phyloP scores from a whole-genome alignment of 148 eudicot genomes.

The Rhododendron ovatum region DNA sequence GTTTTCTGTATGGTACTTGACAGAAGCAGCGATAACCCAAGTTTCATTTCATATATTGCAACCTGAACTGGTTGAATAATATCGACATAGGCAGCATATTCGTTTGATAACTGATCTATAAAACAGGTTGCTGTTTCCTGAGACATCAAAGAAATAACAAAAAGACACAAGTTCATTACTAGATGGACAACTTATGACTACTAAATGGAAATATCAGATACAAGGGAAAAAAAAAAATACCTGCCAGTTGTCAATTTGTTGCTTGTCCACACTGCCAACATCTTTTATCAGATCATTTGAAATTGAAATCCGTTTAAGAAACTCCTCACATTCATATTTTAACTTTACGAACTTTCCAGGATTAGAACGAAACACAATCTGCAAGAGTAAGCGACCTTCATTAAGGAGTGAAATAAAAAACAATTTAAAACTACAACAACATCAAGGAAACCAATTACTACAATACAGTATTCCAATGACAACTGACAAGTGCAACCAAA shows the following conservation, averaged over 20 bases:
- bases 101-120: slow-evolving; percentile 66
- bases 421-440: background rate
- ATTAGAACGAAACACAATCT: slow-evolving; percentile 78
- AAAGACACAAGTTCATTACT: background rate
- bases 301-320: slow-evolving; percentile 29
- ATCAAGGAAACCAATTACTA: background rate
- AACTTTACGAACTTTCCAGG: slow-evolving; percentile 61
- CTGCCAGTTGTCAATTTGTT: slow-evolving; percentile 63
- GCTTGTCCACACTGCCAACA: slow-evolving; percentile 16
- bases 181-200: background rate
- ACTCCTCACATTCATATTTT: slow-evolving; percentile 64
- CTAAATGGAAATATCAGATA: background rate
- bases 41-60: slow-evolving; percentile 86
- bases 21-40: slow-evolving; percentile 66
- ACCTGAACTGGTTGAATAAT: slow-evolving; percentile 82
- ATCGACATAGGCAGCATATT: slow-evolving; percentile 60
- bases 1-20: slow-evolving; percentile 46
- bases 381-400: background rate
- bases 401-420: background rate
- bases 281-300: slow-evolving; percentile 22
- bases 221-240: slow-evolving; percentile 17
- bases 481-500: background rate
- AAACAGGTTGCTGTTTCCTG: slow-evolving; percentile 72
- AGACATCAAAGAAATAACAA: background rate
- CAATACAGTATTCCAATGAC: background rate